Conservation (phyloP, 306 rosid genomes). For the Begonia peltatifolia region DNA sequence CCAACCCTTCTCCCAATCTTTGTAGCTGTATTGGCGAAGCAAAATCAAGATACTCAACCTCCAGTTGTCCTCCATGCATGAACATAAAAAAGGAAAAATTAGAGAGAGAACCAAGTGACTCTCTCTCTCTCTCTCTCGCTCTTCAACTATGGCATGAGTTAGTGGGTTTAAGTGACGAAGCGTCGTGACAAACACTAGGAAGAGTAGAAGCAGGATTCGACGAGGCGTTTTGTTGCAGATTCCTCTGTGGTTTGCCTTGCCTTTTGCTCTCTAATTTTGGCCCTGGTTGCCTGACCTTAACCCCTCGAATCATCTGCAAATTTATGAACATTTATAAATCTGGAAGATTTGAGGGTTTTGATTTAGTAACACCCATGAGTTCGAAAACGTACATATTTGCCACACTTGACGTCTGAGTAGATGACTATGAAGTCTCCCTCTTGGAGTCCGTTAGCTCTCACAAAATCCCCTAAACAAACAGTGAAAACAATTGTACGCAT, state of each 20-base stretch:
- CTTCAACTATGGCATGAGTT: neutral
- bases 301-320: conserved; percentile 88
- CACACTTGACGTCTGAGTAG: conserved; percentile 78
- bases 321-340: neutral
- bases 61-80: neutral
- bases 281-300: conserved; percentile 73
- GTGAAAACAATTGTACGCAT: no score
- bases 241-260: conserved; percentile 59
- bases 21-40: neutral
- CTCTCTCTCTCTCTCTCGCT: no score
- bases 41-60: neutral
- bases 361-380: no score
- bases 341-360: neutral
- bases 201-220: neutral
- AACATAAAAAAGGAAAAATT: neutral
- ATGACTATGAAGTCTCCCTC: conserved; percentile 97
- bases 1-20: neutral
- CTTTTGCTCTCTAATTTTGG: conserved; percentile 46
- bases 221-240: conserved; percentile 24
- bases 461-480: conserved; percentile 58
- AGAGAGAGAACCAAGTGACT: neutral
- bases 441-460: conserved; percentile 95
- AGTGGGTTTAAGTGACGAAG: conserved; percentile 20
- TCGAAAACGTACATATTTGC: conserved; percentile 52
- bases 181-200: conserved; percentile 17